Percentiles rank a stretch among this genome's conserved stretches.
phyloP scores from a whole-genome alignment of 2,329 filamentous ascomycete genomes.

The Aspergillus melleus region DNA sequence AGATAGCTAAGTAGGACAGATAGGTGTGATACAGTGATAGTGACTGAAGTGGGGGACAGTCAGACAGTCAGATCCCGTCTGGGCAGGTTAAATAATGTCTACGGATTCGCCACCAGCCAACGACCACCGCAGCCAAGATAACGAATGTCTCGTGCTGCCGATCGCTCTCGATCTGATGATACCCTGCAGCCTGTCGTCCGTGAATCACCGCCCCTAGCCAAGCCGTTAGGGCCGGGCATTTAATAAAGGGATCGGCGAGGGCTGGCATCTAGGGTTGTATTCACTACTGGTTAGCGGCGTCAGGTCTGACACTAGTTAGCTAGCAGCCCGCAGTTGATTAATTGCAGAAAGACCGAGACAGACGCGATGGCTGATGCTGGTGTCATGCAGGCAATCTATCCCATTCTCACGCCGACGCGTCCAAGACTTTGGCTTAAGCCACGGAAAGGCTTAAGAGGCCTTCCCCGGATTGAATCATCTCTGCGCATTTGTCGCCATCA shows the following conservation, averaged over 20 bases:
- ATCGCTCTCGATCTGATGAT: neutral
- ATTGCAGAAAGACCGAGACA: neutral
- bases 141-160: neutral
- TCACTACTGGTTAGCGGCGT: neutral
- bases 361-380: too few relatives aligned
- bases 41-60: too few relatives aligned
- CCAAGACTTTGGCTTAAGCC: neutral
- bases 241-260: too few relatives aligned
- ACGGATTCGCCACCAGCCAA: neutral
- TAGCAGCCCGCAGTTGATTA: neutral
- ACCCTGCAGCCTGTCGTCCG: too few relatives aligned
- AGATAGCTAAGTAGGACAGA: too few relatives aligned
- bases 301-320: neutral
- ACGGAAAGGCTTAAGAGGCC: neutral
- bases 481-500: neutral
- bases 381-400: neutral
- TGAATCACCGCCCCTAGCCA: neutral
- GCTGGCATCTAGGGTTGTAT: neutral
- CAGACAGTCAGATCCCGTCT: too few relatives aligned
- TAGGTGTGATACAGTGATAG: too few relatives aligned
- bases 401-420: too few relatives aligned
- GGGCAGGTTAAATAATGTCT: neutral
- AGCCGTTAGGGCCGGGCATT: neutral
- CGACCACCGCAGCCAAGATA: neutral
- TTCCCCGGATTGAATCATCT: neutral